Percentiles rank a stretch among this genome's conserved stretches.
phyloP scores from a whole-genome alignment of 495 filamentous ascomycete genomes.

The Daldinia grandis region DNA sequence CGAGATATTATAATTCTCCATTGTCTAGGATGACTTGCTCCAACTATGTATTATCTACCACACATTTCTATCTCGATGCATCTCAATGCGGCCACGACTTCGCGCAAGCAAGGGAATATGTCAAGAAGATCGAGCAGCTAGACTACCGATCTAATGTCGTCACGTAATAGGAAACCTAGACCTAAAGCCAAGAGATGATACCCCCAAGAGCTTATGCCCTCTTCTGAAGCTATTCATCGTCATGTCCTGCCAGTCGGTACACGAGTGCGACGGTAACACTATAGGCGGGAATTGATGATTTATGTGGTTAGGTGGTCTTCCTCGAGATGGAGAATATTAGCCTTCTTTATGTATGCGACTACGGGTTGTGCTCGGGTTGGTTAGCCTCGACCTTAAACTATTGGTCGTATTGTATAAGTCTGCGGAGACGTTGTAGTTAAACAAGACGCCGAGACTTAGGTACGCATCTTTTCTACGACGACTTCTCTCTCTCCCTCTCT shows the following conservation, averaged over 20 bases:
- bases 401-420: conserved; percentile 21
- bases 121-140: conserved; percentile 8
- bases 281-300: conserved; percentile 28
- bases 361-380: conserved; percentile 29
- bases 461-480: conserved; percentile 21
- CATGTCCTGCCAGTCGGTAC: conserved; percentile 26
- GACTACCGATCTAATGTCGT: conserved; percentile 26
- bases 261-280: conserved; percentile 35
- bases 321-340: conserved; percentile 24
- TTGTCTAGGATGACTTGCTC: conserved; percentile 4
- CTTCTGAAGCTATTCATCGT: conserved; percentile 27
- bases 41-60: conserved; percentile 4
- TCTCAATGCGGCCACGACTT: conserved; percentile 22
- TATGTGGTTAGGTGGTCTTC: conserved; percentile 21
- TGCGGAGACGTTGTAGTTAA: conserved; percentile 20
- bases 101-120: conserved; percentile 8
- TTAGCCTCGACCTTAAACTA: conserved; percentile 21
- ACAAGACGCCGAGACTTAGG: conserved; percentile 34
- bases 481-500: conserved; percentile 35
- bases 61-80: conserved; percentile 11
- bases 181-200: conserved; percentile 29
- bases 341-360: conserved; percentile 22
- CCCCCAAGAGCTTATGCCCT: conserved; percentile 15
- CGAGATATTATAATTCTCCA: conserved; percentile 29
- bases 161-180: conserved; percentile 33